Evolutionary conservation across 768 basidiomycete genomes (phyloP).

Genomic region (Fomitopsis pulvina): DNA sequence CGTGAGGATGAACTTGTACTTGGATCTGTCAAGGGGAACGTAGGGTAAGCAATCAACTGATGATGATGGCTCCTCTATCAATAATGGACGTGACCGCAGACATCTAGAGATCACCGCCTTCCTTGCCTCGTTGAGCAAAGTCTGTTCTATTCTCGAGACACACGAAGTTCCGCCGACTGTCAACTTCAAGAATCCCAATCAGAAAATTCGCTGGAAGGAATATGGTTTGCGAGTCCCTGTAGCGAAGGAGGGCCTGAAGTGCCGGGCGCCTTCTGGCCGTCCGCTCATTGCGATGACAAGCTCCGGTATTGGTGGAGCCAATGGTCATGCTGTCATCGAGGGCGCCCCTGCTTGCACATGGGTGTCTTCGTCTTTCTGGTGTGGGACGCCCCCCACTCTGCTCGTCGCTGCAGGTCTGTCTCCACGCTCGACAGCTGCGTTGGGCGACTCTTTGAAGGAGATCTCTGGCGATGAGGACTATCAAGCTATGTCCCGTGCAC

Average conservation of each 20-base stretch:
- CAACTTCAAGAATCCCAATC: slow-evolving; percentile 30
- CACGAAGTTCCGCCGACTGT: slow-evolving; percentile 34
- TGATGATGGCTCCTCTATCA: neutral
- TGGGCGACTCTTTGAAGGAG: neutral
- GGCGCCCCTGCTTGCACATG: slow-evolving; percentile 18
- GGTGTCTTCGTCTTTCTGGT: slow-evolving; percentile 4
- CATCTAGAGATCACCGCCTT: slow-evolving; percentile 39
- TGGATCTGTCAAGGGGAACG: slow-evolving; percentile 41
- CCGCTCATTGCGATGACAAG: slow-evolving; percentile 34
- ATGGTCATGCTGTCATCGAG: slow-evolving; percentile 36
- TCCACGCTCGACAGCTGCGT: slow-evolving; percentile 4
- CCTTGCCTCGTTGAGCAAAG: slow-evolving; percentile 38
- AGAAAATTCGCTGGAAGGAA: slow-evolving; percentile 33
- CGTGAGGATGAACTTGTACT: slow-evolving; percentile 28
- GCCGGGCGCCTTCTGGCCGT: slow-evolving; percentile 17
- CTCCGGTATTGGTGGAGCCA: slow-evolving; percentile 39
- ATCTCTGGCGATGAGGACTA: neutral
- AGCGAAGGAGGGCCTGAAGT: slow-evolving; percentile 20
- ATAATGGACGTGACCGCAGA: slow-evolving; percentile 11
- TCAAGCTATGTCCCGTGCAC: neutral
- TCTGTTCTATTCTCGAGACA: slow-evolving; percentile 31
- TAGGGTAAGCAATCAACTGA: slow-evolving; percentile 29
- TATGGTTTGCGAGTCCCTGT: slow-evolving; percentile 31
- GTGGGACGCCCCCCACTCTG: neutral
- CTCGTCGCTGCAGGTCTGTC: slow-evolving; percentile 8